Evolutionary conservation across 371 early-diverging fungal genomes (phyloP), one percentile per base, ranked within the genome.

Genomic region (Rhizopus delemar): DNA sequence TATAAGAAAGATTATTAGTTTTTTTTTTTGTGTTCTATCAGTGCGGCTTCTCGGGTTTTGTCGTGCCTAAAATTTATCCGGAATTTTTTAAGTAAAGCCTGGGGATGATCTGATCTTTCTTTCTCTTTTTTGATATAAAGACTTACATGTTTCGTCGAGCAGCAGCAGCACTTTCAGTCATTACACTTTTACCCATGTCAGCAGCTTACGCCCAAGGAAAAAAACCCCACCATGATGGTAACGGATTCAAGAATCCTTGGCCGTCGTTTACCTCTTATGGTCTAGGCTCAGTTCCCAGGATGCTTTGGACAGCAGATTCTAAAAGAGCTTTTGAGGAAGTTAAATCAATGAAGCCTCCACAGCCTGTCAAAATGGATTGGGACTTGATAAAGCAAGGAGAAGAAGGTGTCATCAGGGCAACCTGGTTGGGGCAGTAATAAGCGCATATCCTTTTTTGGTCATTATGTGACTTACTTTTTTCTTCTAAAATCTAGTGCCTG

Each of bases 381-480:
- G 41, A 62, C 4, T 4, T 53, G 16, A 36, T 70, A 3, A 57
- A 58, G 4, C 46, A 65, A 9, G 31, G 45, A 22, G 32, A 45
- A 35, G 33, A 61, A 16, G 68, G 57, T 38, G 22, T 45, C 0
- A 64, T 74, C 29, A 56, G 51, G 8, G 77, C 66, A 3, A 85
- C 67, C 62, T 77, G 75, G 75, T 56, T 74, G 28, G 75, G 75
- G 34, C 75, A 74, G 75, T 74, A 69, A 71, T 39, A 39, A 39
- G 12, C 12, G 2, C 12, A 39, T 7, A 2, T 39, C 8, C 12
- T 8, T 36, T 36, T 36, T 8, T 36, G 6, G 11, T 36, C 36
- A 36, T 8, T 36, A 36, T 59, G 36, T 43, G 43, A 43, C 3
- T 22, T 0, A 50, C 51, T 22, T 33, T 48, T 13, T 11, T 15